A percentile compares a stretch with the other conserved stretches of the same genome.
phyloP scores from a whole-genome alignment of 176 grass and related monocot species.

The Secale cereale region DNA sequence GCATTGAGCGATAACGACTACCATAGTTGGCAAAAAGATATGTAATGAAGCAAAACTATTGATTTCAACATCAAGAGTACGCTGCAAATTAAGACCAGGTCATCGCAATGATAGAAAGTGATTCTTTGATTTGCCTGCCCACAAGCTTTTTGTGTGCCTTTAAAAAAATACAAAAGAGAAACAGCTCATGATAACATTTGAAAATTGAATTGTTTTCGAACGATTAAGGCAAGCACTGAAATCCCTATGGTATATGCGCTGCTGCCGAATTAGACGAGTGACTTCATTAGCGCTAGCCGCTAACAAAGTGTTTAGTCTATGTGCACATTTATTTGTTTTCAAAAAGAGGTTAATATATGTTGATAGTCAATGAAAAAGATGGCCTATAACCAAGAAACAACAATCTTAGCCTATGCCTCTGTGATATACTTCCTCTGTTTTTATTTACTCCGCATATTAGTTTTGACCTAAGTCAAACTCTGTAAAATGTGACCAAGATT shows the following conservation, averaged over 20 bases:
- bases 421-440: too few species aligned
- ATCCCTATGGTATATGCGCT: background rate
- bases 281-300: background rate
- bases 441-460: too few species aligned
- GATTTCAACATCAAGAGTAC: background rate
- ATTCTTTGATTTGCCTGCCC: background rate
- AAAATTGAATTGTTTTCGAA: too few species aligned
- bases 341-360: too few species aligned
- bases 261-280: background rate
- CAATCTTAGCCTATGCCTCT: too few species aligned
- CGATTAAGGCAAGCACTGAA: background rate
- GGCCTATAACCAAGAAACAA: too few species aligned
- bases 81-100: background rate
- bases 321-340: too few species aligned
- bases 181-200: background rate
- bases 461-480: too few species aligned
- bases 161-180: background rate
- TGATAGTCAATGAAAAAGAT: too few species aligned
- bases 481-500: too few species aligned
- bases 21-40: too few species aligned
- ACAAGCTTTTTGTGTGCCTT: background rate
- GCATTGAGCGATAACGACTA: background rate
- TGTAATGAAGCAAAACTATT: background rate
- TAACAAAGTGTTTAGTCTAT: too few species aligned
- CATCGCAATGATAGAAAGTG: background rate